phyloP scores from a whole-genome alignment of 169 alveolate genomes.

The Plasmodium coatneyi region DNA sequence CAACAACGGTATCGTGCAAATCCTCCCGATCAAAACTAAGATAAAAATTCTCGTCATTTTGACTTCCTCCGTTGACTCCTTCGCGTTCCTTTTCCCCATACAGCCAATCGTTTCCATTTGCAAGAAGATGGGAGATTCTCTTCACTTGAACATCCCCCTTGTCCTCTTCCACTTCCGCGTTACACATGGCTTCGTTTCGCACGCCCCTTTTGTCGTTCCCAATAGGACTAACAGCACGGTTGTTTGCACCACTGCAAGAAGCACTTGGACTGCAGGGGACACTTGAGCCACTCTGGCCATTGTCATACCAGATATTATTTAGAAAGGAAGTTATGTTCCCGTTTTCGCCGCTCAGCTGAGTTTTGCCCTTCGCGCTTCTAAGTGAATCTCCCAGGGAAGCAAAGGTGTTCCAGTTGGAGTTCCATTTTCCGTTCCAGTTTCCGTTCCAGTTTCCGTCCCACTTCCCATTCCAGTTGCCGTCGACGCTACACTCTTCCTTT shows the following conservation, averaged over 20 bases:
- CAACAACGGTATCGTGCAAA: neutral
- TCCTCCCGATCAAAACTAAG: neutral
- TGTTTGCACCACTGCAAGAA: neutral
- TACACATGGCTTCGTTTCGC: neutral
- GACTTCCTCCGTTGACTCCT: neutral
- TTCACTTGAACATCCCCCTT: neutral
- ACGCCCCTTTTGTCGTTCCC: neutral
- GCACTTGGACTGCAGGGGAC: neutral
- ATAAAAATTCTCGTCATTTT: constrained; percentile 6
- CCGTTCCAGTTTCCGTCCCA: neutral
- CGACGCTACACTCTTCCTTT: neutral
- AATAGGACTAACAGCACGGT: neutral
- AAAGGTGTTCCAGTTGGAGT: neutral
- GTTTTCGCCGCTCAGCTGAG: neutral
- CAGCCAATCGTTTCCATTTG: constrained; percentile 24
- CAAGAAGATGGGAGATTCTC: neutral
- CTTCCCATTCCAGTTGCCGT: neutral
- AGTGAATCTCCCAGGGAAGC: neutral
- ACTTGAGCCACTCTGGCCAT: neutral
- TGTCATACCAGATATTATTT: constrained; percentile 57
- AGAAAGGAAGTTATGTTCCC: constrained; percentile 46
- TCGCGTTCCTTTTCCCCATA: constrained; percentile 1
- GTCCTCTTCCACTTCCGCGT: neutral
- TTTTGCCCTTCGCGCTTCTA: constrained; percentile 2
- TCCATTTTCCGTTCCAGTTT: neutral